Percentiles rank a stretch among this genome's conserved stretches.
Conservation (phyloP, 345 rosid species). For the Heritiera littoralis region DNA sequence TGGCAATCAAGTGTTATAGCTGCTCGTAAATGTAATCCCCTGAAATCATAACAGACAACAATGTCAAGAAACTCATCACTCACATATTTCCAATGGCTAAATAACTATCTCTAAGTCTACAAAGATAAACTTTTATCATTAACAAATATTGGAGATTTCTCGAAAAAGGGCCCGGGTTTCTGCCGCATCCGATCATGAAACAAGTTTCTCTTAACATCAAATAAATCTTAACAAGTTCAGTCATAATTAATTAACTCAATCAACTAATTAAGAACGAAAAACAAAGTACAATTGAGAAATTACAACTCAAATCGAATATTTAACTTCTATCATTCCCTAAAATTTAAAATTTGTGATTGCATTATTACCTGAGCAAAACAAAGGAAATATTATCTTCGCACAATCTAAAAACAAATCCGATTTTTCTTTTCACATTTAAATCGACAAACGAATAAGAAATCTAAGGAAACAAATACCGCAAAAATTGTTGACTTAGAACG, state of each 20-base stretch:
- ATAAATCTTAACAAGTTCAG: background rate
- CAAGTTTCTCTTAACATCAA: background rate
- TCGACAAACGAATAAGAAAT: background rate
- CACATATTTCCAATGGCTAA: background rate
- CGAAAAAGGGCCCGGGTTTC: background rate
- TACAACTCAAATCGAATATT: background rate
- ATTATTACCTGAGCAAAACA: background rate
- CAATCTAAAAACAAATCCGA: background rate
- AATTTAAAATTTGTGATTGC: slow-evolving; percentile 7
- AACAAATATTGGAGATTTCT: background rate
- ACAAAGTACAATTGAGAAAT: background rate
- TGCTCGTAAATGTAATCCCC: background rate
- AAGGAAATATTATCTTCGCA: background rate
- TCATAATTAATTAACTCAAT: background rate
- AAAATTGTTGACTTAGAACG: slow-evolving; percentile 8
- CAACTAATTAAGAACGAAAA: background rate
- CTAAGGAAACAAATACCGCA: background rate
- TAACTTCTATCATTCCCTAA: background rate
- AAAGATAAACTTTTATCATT: background rate
- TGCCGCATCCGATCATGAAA: background rate
- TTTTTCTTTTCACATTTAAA: background rate
- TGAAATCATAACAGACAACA: slow-evolving; percentile 3
- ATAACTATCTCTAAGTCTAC: background rate
- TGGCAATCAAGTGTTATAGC: background rate
- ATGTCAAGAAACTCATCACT: slow-evolving; percentile 2